These are phyloP conservation scores for Phytophthora constricta DNA, from an alignment of 352 stramenopile genomes.

Conservation along the genomic window DNA sequence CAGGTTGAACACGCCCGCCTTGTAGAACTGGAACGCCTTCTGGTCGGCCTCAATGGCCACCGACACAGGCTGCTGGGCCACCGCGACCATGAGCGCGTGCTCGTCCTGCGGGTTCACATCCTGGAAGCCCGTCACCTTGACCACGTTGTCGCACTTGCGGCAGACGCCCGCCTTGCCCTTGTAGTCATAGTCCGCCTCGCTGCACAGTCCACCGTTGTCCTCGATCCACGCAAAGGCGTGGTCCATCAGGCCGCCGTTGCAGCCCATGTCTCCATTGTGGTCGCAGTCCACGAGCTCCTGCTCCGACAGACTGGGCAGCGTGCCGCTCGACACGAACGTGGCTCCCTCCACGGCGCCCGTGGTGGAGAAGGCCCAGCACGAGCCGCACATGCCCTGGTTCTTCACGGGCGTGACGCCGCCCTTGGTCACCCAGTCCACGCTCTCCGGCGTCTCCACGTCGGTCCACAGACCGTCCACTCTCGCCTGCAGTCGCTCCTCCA, in stretches of 20 bases:
- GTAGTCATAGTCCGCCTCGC: slow-evolving; percentile 97
- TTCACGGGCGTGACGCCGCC: slow-evolving; percentile 94
- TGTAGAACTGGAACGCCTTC: slow-evolving; percentile 85
- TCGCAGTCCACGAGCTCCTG: slow-evolving; percentile 99
- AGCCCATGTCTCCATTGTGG: slow-evolving; percentile 94
- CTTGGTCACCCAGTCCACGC: slow-evolving; percentile 95
- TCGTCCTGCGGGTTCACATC: slow-evolving; percentile 82
- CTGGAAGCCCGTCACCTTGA: slow-evolving; percentile 83
- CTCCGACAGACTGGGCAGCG: slow-evolving; percentile 94
- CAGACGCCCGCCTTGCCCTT: slow-evolving; percentile 73
- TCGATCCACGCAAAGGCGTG: slow-evolving; percentile 97
- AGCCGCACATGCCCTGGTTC: slow-evolving; percentile 95
- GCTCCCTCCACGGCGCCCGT: slow-evolving; percentile 98
- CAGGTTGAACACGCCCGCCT: slow-evolving; percentile 72
- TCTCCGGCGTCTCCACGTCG: slow-evolving; percentile 63
- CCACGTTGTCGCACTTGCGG: slow-evolving; percentile 82
- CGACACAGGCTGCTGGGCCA: slow-evolving; percentile 85
- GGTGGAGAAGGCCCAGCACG: slow-evolving; percentile 97
- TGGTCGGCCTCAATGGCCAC: slow-evolving; percentile 89
- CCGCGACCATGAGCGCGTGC: slow-evolving; percentile 82
- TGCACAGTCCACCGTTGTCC: slow-evolving; percentile 90
- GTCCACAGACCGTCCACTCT: slow-evolving; percentile 38
- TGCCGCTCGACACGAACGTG: slow-evolving; percentile 92
- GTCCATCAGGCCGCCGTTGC: slow-evolving; percentile 98
- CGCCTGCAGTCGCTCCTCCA: slow-evolving; percentile 65